A percentile compares a stretch with the other conserved stretches of the same genome.
These are phyloP conservation scores for Xenosphaeropsis pyriputrescens DNA, from an alignment of 2,329 filamentous ascomycete species.

Conservation along the genomic window DNA sequence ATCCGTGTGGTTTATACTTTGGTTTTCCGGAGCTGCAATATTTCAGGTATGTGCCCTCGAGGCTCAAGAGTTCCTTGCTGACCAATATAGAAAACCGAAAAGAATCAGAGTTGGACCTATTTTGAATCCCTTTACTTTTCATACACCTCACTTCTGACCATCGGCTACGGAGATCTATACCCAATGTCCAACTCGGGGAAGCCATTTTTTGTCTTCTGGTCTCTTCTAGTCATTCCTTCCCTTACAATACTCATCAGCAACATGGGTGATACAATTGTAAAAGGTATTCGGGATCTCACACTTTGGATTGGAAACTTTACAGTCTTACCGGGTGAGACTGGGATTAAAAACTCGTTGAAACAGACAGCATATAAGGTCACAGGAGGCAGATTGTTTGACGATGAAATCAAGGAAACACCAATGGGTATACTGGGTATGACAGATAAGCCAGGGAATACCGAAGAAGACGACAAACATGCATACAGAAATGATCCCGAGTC, in stretches of 20 bases:
- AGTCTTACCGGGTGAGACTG: conserved; percentile 41
- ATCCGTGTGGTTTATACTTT: conserved; percentile 56
- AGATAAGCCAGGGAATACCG: conserved; percentile 12
- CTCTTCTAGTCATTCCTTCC: conserved; percentile 68
- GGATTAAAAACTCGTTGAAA: conserved; percentile 29
- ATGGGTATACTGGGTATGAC: conserved; percentile 25
- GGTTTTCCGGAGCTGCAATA: conserved; percentile 66
- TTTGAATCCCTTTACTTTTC: conserved; percentile 77
- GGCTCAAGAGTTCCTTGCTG: neutral
- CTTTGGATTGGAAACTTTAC: conserved; percentile 42
- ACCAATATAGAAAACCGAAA: conserved; percentile 26
- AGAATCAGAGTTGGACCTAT: conserved; percentile 48
- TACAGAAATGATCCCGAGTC: conserved; percentile 12
- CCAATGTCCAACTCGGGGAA: conserved; percentile 67
- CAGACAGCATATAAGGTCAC: conserved; percentile 26
- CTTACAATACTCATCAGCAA: conserved; percentile 79
- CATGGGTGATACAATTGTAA: conserved; percentile 72
- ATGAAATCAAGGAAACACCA: conserved; percentile 21
- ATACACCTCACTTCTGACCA: conserved; percentile 70
- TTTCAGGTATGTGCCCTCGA: conserved; percentile 27
- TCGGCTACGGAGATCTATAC: conserved; percentile 73
- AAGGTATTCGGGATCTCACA: conserved; percentile 37
- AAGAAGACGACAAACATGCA: conserved; percentile 8
- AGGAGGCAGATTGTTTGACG: conserved; percentile 26
- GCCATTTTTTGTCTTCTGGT: conserved; percentile 91